These are phyloP conservation scores for Oryza australiensis DNA, from an alignment of 176 grass and related monocot species.

Conservation along the genomic window DNA sequence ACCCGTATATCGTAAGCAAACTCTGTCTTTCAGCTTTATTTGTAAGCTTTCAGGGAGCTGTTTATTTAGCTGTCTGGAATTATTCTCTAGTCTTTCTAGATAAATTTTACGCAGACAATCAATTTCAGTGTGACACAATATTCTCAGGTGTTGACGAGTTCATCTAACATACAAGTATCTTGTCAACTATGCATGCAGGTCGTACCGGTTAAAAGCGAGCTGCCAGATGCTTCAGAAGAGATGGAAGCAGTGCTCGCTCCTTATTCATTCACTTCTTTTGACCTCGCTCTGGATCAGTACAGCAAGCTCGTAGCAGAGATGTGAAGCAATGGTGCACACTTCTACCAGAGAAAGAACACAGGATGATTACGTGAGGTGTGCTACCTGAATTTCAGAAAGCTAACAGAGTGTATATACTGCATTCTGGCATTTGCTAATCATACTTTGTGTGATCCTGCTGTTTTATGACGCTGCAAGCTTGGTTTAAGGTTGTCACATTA, in stretches of 20 bases:
- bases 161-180: neutral
- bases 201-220: neutral
- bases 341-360: neutral
- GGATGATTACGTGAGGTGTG: neutral
- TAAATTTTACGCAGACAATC: neutral
- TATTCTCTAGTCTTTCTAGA: neutral
- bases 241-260: neutral
- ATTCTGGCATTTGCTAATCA: neutral
- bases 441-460: neutral
- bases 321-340: neutral
- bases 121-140: neutral
- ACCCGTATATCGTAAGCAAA: too few species aligned
- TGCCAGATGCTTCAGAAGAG: neutral
- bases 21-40: neutral
- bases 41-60: neutral
- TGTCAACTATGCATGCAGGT: neutral
- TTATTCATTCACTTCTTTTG: neutral
- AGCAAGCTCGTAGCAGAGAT: neutral
- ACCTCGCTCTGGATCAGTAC: neutral
- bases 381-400: neutral
- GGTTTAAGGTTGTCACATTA: too few species aligned
- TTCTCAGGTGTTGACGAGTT: neutral
- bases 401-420: neutral
- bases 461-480: too few species aligned
- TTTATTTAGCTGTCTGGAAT: neutral